Conservation (phyloP, 2,329 filamentous ascomycete genomes). For the Arthrocladium fulminans region DNA sequence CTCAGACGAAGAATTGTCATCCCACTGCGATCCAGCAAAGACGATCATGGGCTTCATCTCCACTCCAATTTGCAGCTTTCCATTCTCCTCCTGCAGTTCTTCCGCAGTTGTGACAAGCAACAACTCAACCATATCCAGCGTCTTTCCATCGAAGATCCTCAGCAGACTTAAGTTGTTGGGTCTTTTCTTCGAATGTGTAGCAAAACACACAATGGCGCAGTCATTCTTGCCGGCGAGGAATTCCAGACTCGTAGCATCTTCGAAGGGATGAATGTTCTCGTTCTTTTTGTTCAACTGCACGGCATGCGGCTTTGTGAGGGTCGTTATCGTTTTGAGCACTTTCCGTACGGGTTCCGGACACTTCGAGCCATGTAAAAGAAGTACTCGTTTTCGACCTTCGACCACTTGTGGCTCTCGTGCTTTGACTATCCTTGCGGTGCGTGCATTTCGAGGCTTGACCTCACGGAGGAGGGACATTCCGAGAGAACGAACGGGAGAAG, state of each 20-base stretch:
- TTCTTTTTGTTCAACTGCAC: conserved; percentile 98
- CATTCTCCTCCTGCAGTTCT: conserved; percentile 47
- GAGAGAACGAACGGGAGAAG: background rate
- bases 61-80: conserved; percentile 57
- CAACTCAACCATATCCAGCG: conserved; percentile 92
- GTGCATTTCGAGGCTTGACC: conserved; percentile 63
- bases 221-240: conserved; percentile 98
- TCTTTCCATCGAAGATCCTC: conserved; percentile 74
- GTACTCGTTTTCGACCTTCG: conserved; percentile 82
- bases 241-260: conserved; percentile 76
- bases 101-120: conserved; percentile 65
- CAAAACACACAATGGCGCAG: conserved; percentile 74
- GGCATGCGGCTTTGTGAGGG: conserved; percentile 72
- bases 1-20: conserved; percentile 56
- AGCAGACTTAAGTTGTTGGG: conserved; percentile 78
- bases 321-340: conserved; percentile 73
- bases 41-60: conserved; percentile 82
- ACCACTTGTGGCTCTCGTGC: conserved; percentile 80
- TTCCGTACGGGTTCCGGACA: conserved; percentile 76
- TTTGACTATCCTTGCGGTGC: conserved; percentile 89
- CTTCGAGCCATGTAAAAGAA: conserved; percentile 80
- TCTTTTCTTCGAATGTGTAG: conserved; percentile 84
- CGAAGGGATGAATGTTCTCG: conserved; percentile 77
- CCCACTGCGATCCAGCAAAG: conserved; percentile 84
- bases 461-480: conserved; percentile 9